Conservation (phyloP, 2,329 filamentous ascomycete genomes). For the Pseudogymnoascus sp. region DNA sequence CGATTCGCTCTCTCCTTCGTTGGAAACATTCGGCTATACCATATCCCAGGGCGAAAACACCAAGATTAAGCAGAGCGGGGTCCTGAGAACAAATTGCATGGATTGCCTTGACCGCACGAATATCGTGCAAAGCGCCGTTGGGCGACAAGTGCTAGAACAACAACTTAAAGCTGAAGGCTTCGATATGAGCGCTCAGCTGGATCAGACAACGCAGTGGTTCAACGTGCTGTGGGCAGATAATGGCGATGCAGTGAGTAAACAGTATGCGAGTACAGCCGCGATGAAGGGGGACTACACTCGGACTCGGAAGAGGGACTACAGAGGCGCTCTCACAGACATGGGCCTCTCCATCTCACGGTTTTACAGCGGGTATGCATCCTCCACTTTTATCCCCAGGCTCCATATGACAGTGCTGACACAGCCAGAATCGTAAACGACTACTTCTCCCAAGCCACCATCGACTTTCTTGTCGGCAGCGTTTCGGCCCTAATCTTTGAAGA, state of each 20-base stretch:
- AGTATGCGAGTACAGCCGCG: constrained; percentile 91
- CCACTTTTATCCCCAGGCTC: background rate
- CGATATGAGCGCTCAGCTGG: constrained; percentile 62
- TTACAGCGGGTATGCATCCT: constrained; percentile 50
- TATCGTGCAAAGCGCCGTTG: constrained; percentile 88
- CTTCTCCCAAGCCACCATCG: constrained; percentile 89
- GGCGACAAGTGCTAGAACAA: constrained; percentile 67
- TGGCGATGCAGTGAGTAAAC: constrained; percentile 87
- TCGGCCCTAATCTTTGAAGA: constrained; percentile 81
- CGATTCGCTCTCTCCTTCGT: constrained; percentile 54
- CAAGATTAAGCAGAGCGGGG: constrained; percentile 53
- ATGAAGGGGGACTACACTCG: constrained; percentile 96
- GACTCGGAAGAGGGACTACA: constrained; percentile 81
- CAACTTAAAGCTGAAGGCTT: constrained; percentile 71
- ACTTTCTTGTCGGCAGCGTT: constrained; percentile 86
- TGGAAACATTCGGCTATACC: constrained; percentile 65
- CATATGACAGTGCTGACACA: constrained; percentile 9
- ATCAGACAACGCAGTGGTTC: constrained; percentile 83
- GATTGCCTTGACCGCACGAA: constrained; percentile 95
- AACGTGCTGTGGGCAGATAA: constrained; percentile 97
- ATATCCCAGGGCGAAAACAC: constrained; percentile 39
- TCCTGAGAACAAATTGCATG: constrained; percentile 96
- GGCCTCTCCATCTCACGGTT: constrained; percentile 75
- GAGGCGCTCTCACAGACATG: constrained; percentile 83
- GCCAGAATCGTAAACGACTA: constrained; percentile 92